Percentiles rank a stretch among this genome's conserved stretches.
Conservation (phyloP, 2,329 filamentous ascomycete species). For the Alternaria solani region DNA sequence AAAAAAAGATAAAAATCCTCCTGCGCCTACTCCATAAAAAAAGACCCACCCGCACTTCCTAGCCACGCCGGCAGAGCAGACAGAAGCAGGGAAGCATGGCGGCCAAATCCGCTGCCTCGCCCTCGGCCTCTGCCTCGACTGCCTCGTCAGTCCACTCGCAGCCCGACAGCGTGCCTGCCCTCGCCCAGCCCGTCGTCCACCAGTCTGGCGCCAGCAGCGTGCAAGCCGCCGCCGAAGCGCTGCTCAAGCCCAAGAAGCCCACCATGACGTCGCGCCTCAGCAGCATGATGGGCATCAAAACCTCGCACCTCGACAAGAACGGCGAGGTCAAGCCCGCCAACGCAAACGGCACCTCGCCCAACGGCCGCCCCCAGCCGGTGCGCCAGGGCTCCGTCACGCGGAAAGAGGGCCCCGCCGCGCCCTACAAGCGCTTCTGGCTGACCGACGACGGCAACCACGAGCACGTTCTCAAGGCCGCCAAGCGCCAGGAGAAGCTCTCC, state of each 20-base stretch:
- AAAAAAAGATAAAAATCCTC: slow-evolving; percentile 4
- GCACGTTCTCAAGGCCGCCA: slow-evolving; percentile 87
- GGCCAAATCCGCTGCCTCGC: slow-evolving; percentile 41
- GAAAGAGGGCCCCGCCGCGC: slow-evolving; percentile 35
- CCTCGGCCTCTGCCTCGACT: slow-evolving; percentile 47
- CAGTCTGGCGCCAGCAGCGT: slow-evolving; percentile 39
- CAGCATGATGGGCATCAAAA: slow-evolving; percentile 51
- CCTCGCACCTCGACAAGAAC: slow-evolving; percentile 37
- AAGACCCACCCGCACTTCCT: slow-evolving; percentile 18
- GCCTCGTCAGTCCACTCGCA: slow-evolving; percentile 50
- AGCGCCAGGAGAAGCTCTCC: slow-evolving; percentile 91
- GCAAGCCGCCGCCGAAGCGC: slow-evolving; percentile 43
- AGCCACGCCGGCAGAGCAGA: slow-evolving; percentile 20
- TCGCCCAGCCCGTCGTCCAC: slow-evolving; percentile 37
- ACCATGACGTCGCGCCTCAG: slow-evolving; percentile 55
- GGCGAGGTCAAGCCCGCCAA: slow-evolving; percentile 41
- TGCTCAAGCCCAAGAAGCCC: slow-evolving; percentile 50
- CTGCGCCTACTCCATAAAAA: slow-evolving; percentile 13
- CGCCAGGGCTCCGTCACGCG: slow-evolving; percentile 45
- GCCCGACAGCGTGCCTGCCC: slow-evolving; percentile 40
- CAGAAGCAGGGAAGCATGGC: slow-evolving; percentile 27
- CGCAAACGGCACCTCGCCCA: slow-evolving; percentile 39
- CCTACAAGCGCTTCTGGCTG: slow-evolving; percentile 63
- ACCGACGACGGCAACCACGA: slow-evolving; percentile 76
- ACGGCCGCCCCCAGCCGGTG: slow-evolving; percentile 38